Percentiles rank a stretch among this genome's conserved stretches.
Evolutionary conservation across 2,329 filamentous ascomycete genomes (phyloP).

Genomic region (Rutstroemia sp.): DNA sequence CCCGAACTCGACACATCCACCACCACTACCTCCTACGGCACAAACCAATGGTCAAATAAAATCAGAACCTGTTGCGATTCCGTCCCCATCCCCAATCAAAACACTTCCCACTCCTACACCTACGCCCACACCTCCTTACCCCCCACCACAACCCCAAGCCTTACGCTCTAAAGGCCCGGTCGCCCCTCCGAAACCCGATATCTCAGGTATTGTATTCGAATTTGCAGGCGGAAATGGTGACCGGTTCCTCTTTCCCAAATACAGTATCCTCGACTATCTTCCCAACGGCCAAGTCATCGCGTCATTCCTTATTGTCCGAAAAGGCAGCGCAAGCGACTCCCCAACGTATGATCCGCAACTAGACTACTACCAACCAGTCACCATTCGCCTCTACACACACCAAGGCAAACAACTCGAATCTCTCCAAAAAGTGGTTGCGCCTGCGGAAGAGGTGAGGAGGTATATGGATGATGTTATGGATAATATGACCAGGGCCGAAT

Average conservation of each 20-base stretch:
- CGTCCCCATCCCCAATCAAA: conserved; percentile 17
- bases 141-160: conserved; percentile 40
- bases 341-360: conserved; percentile 54
- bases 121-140: conserved; percentile 9
- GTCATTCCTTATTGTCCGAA: conserved; percentile 71
- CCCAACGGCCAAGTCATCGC: conserved; percentile 56
- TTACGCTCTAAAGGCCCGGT: conserved; percentile 54
- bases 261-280: conserved; percentile 66
- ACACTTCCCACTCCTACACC: conserved; percentile 13
- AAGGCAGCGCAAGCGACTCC: conserved; percentile 55
- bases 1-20: conserved; percentile 19
- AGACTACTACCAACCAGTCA: conserved; percentile 73
- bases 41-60: conserved; percentile 13
- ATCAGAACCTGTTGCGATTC: conserved; percentile 11
- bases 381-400: conserved; percentile 49
- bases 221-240: conserved; percentile 62
- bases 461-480: conserved; percentile 68
- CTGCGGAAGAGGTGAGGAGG: conserved; percentile 52
- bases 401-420: conserved; percentile 52
- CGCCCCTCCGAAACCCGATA: conserved; percentile 47
- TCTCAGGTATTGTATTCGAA: conserved; percentile 61
- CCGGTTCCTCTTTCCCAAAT: conserved; percentile 71
- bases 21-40: conserved; percentile 6
- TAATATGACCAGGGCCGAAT: conserved; percentile 60
- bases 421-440: conserved; percentile 53